phyloP scores from a whole-genome alignment of 2,329 filamentous ascomycete genomes.

The Emericellopsis atlantica region DNA sequence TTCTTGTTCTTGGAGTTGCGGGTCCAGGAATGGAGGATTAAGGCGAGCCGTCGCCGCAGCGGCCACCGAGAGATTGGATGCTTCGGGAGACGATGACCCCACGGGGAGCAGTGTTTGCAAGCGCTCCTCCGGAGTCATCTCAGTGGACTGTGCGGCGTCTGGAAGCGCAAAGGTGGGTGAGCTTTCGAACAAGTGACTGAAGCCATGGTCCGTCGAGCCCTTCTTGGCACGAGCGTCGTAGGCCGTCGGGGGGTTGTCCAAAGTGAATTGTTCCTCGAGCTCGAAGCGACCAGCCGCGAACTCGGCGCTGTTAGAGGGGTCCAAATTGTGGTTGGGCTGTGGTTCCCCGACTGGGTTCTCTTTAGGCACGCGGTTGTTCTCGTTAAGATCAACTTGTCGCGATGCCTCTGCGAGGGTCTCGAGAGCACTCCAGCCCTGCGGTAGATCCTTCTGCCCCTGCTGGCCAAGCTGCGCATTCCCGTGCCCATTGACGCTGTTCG shows the following conservation, averaged over 20 bases:
- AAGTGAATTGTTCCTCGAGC: slow-evolving; percentile 44
- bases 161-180: slow-evolving; percentile 7
- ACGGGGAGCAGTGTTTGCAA: slow-evolving; percentile 31
- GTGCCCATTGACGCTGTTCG: not conserved
- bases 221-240: slow-evolving; percentile 21
- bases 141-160: slow-evolving; percentile 13
- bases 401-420: slow-evolving; percentile 85
- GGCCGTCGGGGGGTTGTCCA: slow-evolving; percentile 40
- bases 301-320: slow-evolving; percentile 8
- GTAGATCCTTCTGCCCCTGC: slow-evolving; percentile 20
- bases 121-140: slow-evolving; percentile 34
- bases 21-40: slow-evolving; percentile 40
- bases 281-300: slow-evolving; percentile 29
- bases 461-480: slow-evolving; percentile 12
- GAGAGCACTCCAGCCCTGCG: slow-evolving; percentile 63
- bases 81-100: slow-evolving; percentile 24
- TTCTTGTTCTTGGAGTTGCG: slow-evolving; percentile 24
- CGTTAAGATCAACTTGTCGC: slow-evolving; percentile 58
- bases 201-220: not conserved
- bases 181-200: not conserved
- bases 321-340: not conserved
- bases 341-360: slow-evolving; percentile 9
- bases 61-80: slow-evolving; percentile 40
- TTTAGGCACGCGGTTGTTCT: slow-evolving; percentile 42
- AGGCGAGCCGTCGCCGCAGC: slow-evolving; percentile 43